These are phyloP conservation scores for Candida krabiensis DNA, from an alignment of 805 yeast genomes.

Conservation along the genomic window DNA sequence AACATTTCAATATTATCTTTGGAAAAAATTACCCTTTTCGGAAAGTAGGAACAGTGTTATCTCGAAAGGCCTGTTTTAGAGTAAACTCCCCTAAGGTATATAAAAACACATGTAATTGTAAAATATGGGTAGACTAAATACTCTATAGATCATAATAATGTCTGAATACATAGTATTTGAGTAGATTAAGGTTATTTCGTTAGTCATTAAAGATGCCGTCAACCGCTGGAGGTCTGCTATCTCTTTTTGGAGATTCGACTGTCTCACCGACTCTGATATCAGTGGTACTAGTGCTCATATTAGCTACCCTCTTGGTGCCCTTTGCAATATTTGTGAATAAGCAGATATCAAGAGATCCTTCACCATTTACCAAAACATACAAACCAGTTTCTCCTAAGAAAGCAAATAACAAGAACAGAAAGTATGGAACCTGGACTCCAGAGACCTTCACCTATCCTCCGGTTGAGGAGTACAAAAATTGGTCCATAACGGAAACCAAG, in stretches of 20 bases:
- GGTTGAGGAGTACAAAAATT: slow-evolving; percentile 46
- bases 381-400: slow-evolving; percentile 33
- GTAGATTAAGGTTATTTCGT: too few species aligned
- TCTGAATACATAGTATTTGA: too few species aligned
- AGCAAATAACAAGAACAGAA: slow-evolving; percentile 46
- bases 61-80: too few species aligned
- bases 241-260: slow-evolving; percentile 5
- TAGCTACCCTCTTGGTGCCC: slow-evolving; percentile 2
- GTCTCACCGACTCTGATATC: slow-evolving; percentile 10
- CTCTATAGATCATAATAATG: too few species aligned
- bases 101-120: too few species aligned
- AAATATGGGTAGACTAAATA: too few species aligned
- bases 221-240: slow-evolving; percentile 7
- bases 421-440: slow-evolving; percentile 53
- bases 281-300: slow-evolving; percentile 2
- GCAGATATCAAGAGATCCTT: slow-evolving; percentile 2
- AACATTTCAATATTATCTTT: slow-evolving; percentile 15
- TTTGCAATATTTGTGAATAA: slow-evolving; percentile 4
- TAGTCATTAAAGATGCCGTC: slow-evolving; percentile 10
- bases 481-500: slow-evolving; percentile 49
- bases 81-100: too few species aligned
- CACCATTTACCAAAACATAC: slow-evolving; percentile 17
- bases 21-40: slow-evolving; percentile 24
- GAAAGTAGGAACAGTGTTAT: slow-evolving; percentile 20
- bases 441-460: slow-evolving; percentile 50